A percentile compares a stretch with the other conserved stretches of the same genome.
phyloP scores from a whole-genome alignment of 495 filamentous ascomycete species.

The Tuber umbilicatum region DNA sequence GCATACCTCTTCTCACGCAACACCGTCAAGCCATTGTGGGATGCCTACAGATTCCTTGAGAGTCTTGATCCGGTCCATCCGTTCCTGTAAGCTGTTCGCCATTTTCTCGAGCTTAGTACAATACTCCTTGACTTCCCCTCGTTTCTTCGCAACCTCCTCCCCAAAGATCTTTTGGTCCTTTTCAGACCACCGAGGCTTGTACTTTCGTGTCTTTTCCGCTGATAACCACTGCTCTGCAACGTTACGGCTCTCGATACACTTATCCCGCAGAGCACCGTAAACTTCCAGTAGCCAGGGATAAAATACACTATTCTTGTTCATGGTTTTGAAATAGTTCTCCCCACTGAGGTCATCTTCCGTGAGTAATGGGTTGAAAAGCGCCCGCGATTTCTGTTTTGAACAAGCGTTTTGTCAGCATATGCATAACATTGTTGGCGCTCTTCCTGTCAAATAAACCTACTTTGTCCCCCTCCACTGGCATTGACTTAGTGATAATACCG shows the following conservation, averaged over 20 bases:
- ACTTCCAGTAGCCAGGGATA: constrained; percentile 5
- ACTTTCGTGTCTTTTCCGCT: neutral
- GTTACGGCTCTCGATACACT: neutral
- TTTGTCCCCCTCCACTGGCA: neutral
- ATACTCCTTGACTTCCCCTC: neutral
- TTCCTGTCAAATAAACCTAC: no score
- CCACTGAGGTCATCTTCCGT: constrained; percentile 5
- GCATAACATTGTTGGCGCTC: no score
- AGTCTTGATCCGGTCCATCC: neutral
- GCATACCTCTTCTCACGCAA: neutral
- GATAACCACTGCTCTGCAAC: neutral
- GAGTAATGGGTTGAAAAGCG: neutral
- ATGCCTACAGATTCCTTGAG: constrained; percentile 3
- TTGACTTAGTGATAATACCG: neutral
- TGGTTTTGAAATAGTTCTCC: constrained; percentile 9
- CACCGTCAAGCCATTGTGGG: neutral
- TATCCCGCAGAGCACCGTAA: neutral
- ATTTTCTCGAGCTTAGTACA: neutral
- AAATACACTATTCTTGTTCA: constrained; percentile 1
- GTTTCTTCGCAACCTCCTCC: neutral
- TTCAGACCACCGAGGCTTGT: neutral
- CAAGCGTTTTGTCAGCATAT: no score
- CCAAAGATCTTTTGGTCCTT: neutral
- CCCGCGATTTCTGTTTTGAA: no score
- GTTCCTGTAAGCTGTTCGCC: neutral